Evolutionary conservation across 1,284 basidiomycete species (phyloP).

Genomic region (Ceratobasidium sp.): DNA sequence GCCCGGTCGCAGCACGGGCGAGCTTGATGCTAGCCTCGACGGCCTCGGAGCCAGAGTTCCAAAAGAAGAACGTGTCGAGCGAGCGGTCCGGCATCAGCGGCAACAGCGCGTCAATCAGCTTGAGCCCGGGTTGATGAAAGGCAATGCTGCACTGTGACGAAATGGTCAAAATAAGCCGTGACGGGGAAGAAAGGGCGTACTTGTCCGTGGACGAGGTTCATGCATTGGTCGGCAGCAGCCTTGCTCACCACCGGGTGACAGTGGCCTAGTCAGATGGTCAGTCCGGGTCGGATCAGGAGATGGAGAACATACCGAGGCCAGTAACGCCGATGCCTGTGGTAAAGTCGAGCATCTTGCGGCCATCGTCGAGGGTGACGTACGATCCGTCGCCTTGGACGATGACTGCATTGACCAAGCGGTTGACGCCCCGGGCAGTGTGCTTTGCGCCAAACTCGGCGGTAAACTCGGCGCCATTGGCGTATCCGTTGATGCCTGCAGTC

Average conservation of each 20-base stretch:
- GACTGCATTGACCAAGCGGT: constrained; percentile 73
- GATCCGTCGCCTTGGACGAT: constrained; percentile 83
- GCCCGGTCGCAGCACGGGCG: constrained; percentile 77
- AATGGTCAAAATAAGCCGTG: constrained; percentile 31
- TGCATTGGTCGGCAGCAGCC: constrained; percentile 87
- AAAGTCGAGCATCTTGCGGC: constrained; percentile 80
- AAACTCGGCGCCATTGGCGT: constrained; percentile 7
- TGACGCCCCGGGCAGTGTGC: constrained; percentile 76
- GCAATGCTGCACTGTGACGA: constrained; percentile 76
- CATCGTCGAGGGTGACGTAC: constrained; percentile 77
- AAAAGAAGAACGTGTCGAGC: constrained; percentile 94
- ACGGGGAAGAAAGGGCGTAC: constrained; percentile 52
- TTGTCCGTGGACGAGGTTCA: constrained; percentile 83
- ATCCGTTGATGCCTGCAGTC: constrained; percentile 15
- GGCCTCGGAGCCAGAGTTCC: constrained; percentile 95
- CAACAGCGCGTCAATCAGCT: constrained; percentile 79
- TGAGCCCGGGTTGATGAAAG: constrained; percentile 78
- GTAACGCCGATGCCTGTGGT: constrained; percentile 89
- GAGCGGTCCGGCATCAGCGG: constrained; percentile 87
- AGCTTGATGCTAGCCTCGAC: constrained; percentile 86
- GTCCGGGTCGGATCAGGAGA: constrained; percentile 25
- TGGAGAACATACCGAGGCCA: constrained; percentile 67
- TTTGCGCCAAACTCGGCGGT: constrained; percentile 46
- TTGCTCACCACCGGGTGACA: constrained; percentile 87
- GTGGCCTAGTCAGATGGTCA: constrained; percentile 67